These are phyloP conservation scores for Aureobasidium sp. DNA, from an alignment of 2,329 filamentous ascomycete species.

Conservation along the genomic window DNA sequence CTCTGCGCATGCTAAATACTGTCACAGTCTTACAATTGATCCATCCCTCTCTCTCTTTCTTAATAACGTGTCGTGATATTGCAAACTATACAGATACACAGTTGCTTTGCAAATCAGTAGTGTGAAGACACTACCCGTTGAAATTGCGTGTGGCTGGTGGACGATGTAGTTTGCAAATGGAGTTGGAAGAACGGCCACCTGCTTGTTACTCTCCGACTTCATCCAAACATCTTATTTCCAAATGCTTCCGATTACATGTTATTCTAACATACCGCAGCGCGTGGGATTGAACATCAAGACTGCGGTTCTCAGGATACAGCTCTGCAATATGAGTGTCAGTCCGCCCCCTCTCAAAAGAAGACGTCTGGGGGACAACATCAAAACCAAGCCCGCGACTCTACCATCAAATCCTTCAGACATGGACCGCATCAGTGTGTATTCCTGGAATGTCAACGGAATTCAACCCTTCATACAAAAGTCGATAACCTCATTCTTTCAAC, in stretches of 20 bases:
- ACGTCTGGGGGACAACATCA: background rate
- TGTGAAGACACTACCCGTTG: background rate
- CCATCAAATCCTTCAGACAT: background rate
- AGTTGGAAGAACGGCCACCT: background rate
- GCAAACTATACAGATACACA: no score
- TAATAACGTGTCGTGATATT: background rate
- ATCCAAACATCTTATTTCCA: background rate
- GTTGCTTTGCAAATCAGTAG: no score
- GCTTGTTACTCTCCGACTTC: background rate
- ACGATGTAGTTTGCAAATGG: background rate
- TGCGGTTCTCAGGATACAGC: background rate
- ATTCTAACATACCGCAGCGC: background rate
- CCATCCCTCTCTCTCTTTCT: no score
- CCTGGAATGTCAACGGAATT: slow-evolving; percentile 44
- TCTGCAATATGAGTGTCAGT: slow-evolving; percentile 17
- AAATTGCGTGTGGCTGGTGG: background rate
- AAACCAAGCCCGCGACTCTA: background rate
- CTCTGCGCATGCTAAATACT: background rate
- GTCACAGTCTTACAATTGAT: no score
- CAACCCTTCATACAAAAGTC: slow-evolving; percentile 32
- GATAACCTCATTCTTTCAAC: slow-evolving; percentile 33
- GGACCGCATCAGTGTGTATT: slow-evolving; percentile 30
- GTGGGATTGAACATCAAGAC: background rate
- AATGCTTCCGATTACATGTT: background rate
- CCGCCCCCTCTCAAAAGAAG: slow-evolving; percentile 26